A percentile compares a stretch with the other conserved stretches of the same genome.
phyloP scores from a whole-genome alignment of 768 basidiomycete genomes.

The Neoboletus subvelutipes region DNA sequence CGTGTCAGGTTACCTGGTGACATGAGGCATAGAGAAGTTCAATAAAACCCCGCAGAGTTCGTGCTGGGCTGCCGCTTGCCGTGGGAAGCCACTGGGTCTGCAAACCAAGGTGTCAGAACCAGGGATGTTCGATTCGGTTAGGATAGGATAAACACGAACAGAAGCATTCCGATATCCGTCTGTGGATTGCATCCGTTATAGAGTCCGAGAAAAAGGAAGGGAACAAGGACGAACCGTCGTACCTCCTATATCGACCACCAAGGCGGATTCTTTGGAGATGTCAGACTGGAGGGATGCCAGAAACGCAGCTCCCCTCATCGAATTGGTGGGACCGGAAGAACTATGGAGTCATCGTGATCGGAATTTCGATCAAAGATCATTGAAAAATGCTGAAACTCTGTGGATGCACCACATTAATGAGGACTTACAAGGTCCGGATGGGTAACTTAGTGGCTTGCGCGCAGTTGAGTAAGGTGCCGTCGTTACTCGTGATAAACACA shows the following conservation, averaged over 20 bases:
- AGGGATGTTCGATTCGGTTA: neutral
- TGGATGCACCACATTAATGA: slow-evolving; percentile 21
- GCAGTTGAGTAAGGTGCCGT: slow-evolving; percentile 53
- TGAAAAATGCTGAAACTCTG: slow-evolving; percentile 5
- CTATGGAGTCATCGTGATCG: slow-evolving; percentile 15
- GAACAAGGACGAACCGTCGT: slow-evolving; percentile 44
- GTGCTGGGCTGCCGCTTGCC: slow-evolving; percentile 61
- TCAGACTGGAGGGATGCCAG: slow-evolving; percentile 44
- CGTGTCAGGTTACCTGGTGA: slow-evolving; percentile 34
- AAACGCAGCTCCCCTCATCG: slow-evolving; percentile 67
- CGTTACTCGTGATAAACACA: slow-evolving; percentile 60
- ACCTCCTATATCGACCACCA: slow-evolving; percentile 65
- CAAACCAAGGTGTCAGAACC: slow-evolving; percentile 13
- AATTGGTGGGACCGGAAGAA: slow-evolving; percentile 62
- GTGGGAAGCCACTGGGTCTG: slow-evolving; percentile 55
- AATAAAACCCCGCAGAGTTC: slow-evolving; percentile 60
- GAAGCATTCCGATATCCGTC: slow-evolving; percentile 61
- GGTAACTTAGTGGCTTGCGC: slow-evolving; percentile 53
- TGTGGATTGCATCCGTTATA: slow-evolving; percentile 16
- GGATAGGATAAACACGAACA: slow-evolving; percentile 29
- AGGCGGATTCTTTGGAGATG: slow-evolving; percentile 37
- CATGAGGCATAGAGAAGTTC: slow-evolving; percentile 62
- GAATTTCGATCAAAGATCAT: slow-evolving; percentile 4
- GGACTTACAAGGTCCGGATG: slow-evolving; percentile 51
- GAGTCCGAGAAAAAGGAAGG: slow-evolving; percentile 6